A percentile compares a stretch with the other conserved stretches of the same genome.
These are phyloP conservation scores for Colletotrichum brevisporum DNA, from an alignment of 2,329 filamentous ascomycete species.

Conservation along the genomic window DNA sequence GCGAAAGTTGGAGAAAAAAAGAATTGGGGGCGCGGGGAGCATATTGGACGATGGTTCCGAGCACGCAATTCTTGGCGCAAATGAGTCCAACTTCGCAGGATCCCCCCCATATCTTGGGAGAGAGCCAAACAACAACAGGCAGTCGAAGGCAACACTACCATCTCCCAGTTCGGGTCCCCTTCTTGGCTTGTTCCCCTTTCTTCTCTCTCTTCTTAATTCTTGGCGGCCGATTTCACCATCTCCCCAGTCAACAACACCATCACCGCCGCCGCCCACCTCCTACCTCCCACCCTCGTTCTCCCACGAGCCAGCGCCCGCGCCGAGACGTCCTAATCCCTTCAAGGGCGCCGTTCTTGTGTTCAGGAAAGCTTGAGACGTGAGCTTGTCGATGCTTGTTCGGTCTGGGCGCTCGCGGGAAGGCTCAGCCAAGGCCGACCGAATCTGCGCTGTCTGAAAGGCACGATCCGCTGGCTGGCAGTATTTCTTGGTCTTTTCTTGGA, in stretches of 20 bases:
- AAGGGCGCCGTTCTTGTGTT: no score
- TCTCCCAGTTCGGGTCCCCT: constrained; percentile 4
- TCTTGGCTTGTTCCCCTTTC: background rate
- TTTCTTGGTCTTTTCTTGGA: constrained; percentile 28
- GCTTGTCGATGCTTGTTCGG: constrained; percentile 34
- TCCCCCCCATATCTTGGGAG: background rate
- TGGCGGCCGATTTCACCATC: background rate
- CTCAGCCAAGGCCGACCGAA: constrained; percentile 4
- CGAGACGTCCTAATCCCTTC: background rate
- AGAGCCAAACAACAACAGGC: constrained; percentile 32
- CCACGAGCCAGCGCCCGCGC: constrained; percentile 2
- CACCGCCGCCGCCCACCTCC: background rate
- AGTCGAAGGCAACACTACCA: background rate
- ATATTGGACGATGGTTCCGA: constrained; percentile 40
- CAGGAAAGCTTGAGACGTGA: constrained; percentile 12
- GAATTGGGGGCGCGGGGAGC: constrained; percentile 27
- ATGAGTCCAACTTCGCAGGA: constrained; percentile 34
- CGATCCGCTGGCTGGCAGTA: background rate
- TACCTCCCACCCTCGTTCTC: background rate
- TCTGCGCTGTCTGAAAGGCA: background rate
- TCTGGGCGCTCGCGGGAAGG: constrained; percentile 24
- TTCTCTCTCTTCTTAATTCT: background rate
- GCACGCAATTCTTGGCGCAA: constrained; percentile 40
- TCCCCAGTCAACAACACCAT: background rate
- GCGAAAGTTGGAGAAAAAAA: constrained; percentile 13